A percentile compares a stretch with the other conserved stretches of the same genome.
These are phyloP conservation scores for Talaromyces rugulosus DNA, from an alignment of 2,329 filamentous ascomycete genomes.

Conservation along the genomic window DNA sequence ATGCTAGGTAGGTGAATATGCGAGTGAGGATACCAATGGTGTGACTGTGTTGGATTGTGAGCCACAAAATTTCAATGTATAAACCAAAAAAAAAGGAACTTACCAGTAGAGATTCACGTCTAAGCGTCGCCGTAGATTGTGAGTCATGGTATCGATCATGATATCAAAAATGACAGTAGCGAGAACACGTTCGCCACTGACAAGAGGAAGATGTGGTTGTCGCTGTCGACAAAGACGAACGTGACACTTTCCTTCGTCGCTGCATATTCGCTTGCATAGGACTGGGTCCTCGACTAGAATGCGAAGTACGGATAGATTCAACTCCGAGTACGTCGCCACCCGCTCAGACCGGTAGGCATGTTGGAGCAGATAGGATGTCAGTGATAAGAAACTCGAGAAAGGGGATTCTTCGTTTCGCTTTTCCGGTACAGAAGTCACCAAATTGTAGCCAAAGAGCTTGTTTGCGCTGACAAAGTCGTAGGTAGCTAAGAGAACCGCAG, in stretches of 20 bases:
- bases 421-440: conserved; percentile 63
- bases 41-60: conserved; percentile 44
- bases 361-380: conserved; percentile 88
- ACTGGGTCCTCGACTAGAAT: conserved; percentile 80
- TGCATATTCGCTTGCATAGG: conserved; percentile 79
- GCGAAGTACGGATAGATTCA: conserved; percentile 79
- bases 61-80: background rate
- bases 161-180: conserved; percentile 77
- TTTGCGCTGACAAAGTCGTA: conserved; percentile 95
- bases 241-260: conserved; percentile 65
- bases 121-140: conserved; percentile 81
- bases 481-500: conserved; percentile 73
- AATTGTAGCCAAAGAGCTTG: conserved; percentile 85
- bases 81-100: conserved; percentile 6
- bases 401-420: conserved; percentile 65
- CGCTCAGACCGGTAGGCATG: conserved; percentile 82
- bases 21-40: conserved; percentile 78
- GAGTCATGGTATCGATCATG: conserved; percentile 85
- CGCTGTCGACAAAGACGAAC: conserved; percentile 87
- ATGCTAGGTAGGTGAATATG: conserved; percentile 76
- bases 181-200: conserved; percentile 67
- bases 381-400: conserved; percentile 76
- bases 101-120: conserved; percentile 79
- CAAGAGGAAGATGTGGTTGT: conserved; percentile 75
- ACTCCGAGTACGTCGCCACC: conserved; percentile 75